A percentile compares a stretch with the other conserved stretches of the same genome.
These are phyloP conservation scores for Ilex aquifolium DNA, from an alignment of 257 asterid genomes.

Conservation along the genomic window DNA sequence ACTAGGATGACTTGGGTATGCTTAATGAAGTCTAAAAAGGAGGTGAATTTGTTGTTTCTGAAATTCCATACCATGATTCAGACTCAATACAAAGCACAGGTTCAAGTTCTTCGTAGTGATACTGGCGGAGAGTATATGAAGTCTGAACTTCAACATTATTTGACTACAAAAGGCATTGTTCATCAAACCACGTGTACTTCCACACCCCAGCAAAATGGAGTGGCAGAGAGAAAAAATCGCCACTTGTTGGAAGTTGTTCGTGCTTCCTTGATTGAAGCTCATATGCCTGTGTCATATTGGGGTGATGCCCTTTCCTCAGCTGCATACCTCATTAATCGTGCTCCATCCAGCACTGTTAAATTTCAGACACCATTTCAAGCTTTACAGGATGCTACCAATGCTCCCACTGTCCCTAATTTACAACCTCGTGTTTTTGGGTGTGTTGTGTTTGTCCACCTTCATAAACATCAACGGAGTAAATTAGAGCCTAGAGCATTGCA, in stretches of 20 bases:
- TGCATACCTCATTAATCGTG: too few species aligned
- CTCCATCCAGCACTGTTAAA: too few species aligned
- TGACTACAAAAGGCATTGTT: not conserved
- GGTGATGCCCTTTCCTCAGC: too few species aligned
- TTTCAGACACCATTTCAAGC: too few species aligned
- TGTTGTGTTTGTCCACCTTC: too few species aligned
- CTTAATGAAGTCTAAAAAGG: not conserved
- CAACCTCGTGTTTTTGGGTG: too few species aligned
- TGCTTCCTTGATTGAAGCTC: not conserved
- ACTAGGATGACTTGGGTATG: not conserved
- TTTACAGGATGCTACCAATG: too few species aligned
- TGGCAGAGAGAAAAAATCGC: not conserved
- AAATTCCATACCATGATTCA: not conserved
- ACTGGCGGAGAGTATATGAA: not conserved
- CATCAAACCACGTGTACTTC: too few species aligned
- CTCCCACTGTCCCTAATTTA: too few species aligned
- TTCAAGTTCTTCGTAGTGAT: not conserved
- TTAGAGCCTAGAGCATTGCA: too few species aligned
- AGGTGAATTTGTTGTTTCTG: not conserved
- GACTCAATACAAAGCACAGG: not conserved
- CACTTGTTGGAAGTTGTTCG: not conserved
- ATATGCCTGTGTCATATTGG: not conserved
- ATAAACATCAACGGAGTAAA: too few species aligned
- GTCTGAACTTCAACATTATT: not conserved
- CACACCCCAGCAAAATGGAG: not conserved